Evolutionary conservation across 257 asterid genomes (phyloP).

Genomic region (Solanum sejunctum): DNA sequence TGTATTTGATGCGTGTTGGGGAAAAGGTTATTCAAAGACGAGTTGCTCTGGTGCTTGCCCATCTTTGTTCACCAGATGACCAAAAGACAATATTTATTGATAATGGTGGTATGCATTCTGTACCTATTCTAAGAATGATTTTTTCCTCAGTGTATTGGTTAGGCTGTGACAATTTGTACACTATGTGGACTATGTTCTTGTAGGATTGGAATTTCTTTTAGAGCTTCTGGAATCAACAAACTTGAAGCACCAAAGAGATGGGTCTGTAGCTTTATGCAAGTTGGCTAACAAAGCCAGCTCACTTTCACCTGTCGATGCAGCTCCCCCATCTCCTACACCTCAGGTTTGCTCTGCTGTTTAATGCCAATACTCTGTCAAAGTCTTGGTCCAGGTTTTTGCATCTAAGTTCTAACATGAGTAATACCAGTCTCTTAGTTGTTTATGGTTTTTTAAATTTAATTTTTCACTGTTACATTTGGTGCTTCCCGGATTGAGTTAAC

Average conservation of each 20-base stretch:
- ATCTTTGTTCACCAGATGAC: conserved; percentile 87
- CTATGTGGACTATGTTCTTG: neutral
- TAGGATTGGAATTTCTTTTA: conserved; percentile 73
- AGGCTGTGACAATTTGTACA: neutral
- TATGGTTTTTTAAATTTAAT: neutral
- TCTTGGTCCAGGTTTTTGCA: neutral
- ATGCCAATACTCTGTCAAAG: neutral
- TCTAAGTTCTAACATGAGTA: neutral
- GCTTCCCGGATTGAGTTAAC: neutral
- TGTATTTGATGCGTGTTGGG: conserved; percentile 78
- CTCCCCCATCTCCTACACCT: conserved; percentile 92
- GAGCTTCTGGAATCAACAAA: conserved; percentile 70
- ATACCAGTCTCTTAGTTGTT: neutral
- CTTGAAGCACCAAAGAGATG: conserved; percentile 61
- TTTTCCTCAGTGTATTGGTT: neutral
- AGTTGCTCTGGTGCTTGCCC: conserved; percentile 88
- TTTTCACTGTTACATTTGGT: neutral
- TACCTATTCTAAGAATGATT: neutral
- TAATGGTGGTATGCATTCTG: conserved; percentile 42
- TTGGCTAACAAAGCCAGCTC: conserved; percentile 73
- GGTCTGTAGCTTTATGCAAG: conserved; percentile 72
- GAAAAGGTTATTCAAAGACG: conserved; percentile 68
- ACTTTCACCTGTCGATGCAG: conserved; percentile 82
- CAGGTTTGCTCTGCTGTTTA: conserved; percentile 37
- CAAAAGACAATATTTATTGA: conserved; percentile 70